A percentile compares a stretch with the other conserved stretches of the same genome.
These are phyloP conservation scores for Monilinia fructicola DNA, from an alignment of 2,329 filamentous ascomycete species.

Conservation along the genomic window DNA sequence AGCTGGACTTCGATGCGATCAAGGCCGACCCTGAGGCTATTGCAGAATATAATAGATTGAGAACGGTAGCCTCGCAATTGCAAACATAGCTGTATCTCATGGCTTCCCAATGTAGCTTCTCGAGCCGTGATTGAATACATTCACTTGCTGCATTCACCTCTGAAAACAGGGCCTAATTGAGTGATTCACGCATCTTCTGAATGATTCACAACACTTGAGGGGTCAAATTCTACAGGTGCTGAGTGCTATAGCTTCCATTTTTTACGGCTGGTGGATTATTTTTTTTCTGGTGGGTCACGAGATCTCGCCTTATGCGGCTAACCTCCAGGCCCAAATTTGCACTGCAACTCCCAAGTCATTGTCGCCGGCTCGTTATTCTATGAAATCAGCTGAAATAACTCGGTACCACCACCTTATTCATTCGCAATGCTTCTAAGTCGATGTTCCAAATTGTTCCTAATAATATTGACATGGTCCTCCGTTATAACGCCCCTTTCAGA, in stretches of 20 bases:
- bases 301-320: conserved; percentile 8
- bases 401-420: conserved; percentile 7
- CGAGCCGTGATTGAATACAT: conserved; percentile 8
- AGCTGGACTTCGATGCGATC: conserved; percentile 8
- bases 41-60: conserved; percentile 10
- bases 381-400: conserved; percentile 10
- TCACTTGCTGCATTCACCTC: conserved; percentile 9
- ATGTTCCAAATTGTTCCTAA: conserved; percentile 9
- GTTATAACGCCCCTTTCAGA: conserved; percentile 25
- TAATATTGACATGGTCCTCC: conserved; percentile 24
- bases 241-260: conserved; percentile 9
- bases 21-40: conserved; percentile 8
- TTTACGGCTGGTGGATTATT: conserved; percentile 9
- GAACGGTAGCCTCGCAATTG: conserved; percentile 7
- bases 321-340: conserved; percentile 8
- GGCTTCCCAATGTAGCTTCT: conserved; percentile 7
- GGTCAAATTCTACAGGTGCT: conserved; percentile 9
- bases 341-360: conserved; percentile 8
- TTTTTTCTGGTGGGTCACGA: conserved; percentile 6
- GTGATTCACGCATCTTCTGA: conserved; percentile 6
- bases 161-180: conserved; percentile 8
- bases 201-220: conserved; percentile 8
- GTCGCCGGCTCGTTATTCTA: conserved; percentile 8
- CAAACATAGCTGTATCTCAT: conserved; percentile 9
- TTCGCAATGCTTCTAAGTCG: conserved; percentile 9